Evolutionary conservation across 176 grass and related monocot species (phyloP).

Genomic region (Zizania latifolia): DNA sequence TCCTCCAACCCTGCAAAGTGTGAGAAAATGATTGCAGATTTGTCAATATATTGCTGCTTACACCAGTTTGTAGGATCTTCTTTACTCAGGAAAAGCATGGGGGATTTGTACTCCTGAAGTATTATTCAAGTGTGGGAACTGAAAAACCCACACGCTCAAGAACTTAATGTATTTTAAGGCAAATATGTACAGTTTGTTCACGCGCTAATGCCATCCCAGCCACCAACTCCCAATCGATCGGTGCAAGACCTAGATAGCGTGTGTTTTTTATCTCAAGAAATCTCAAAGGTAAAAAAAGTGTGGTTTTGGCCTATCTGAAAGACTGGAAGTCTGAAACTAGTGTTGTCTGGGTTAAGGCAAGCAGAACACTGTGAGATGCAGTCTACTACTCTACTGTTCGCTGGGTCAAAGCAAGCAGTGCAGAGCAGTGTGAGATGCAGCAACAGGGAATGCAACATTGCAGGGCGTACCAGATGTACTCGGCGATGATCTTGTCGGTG

Average conservation of each 20-base stretch:
- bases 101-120: background rate
- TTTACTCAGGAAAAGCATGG: background rate
- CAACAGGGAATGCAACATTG: background rate
- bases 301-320: background rate
- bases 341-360: no score
- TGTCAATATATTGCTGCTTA: constrained; percentile 3
- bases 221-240: background rate
- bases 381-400: background rate
- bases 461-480: constrained; percentile 97
- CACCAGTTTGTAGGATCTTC: no score
- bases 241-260: background rate
- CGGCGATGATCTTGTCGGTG: constrained; percentile 84
- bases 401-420: background rate
- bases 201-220: background rate
- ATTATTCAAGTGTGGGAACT: constrained; percentile 21
- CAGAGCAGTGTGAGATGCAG: background rate
- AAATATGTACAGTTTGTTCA: background rate
- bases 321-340: no score
- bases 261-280: background rate
- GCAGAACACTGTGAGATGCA: no score
- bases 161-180: background rate
- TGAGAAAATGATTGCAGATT: background rate
- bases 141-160: background rate
- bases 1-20: constrained; percentile 78
- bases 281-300: no score